Evolutionary conservation across 495 filamentous ascomycete species (phyloP), one percentile per base, ranked within the genome.

Genomic region (Penicillium salamii): DNA sequence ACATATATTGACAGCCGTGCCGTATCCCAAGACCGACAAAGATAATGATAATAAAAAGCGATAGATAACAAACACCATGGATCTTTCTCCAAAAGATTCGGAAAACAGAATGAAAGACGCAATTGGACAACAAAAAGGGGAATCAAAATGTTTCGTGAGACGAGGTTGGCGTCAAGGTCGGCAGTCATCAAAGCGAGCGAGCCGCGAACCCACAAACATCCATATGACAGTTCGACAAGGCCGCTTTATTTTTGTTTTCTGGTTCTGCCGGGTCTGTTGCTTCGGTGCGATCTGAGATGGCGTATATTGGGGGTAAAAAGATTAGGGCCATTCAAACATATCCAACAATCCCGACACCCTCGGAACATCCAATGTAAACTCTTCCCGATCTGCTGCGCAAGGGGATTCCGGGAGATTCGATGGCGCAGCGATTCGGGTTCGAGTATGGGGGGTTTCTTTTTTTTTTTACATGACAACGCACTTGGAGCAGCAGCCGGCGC

Each of bases 391-490:
- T 29, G 17, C 3, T 29, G 44, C 24, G 44, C 33, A 20, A 29
- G 12, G 14, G 26, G 14, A 8, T 35, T 21, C 41, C 23, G 19
- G 21, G 26, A 18, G 38, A 26, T 19, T 35, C 29, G 20, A 35
- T 17, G 33, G 34, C 23, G 42, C 44, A 38, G 23, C 17, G 36
- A 48, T 48, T 48, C 46, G 46, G 46, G 9, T 42, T 39, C 35
- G 18, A n/a, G 31, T n/a, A n/a, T 42, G 29, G 21, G n/a, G n/a
- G n/a, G n/a, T n/a, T n/a, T n/a, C n/a, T n/a, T 19, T 29, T 21
- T 21, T 33, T 20, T 26, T 57, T 87, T 85, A 97, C 93, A 97
- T 95, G 56, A 97, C 75, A 54, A 91, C 77, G 69, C 92, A 97
- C 68, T 84, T 87, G 46, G 78, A 75, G 72, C 93, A 97, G 72